Base-by-base conservation (phyloP, 768 basidiomycete species). In the Gyrodon lividus region DNA sequence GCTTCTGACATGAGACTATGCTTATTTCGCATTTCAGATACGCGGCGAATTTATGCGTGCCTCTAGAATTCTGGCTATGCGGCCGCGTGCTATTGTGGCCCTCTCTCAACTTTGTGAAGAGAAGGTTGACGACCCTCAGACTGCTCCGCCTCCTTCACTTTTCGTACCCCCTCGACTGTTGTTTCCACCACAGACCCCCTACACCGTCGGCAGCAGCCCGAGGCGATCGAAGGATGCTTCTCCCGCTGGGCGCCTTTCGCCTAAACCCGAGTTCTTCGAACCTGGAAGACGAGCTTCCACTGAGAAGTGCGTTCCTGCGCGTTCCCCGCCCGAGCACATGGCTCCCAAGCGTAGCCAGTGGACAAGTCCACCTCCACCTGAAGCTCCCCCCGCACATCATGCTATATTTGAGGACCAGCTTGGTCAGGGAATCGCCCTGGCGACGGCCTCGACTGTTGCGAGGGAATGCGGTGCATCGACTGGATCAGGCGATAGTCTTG, bases 1-100 rank as follows among this genome's bases (percentile, higher is more conserved):
- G 33, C 30, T 23, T 33, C 5, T 5, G 9, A 22, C n/a, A 8
- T 23, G 24, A 10, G 34, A 33, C 17, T 23, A 28, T 19, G 14
- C 34, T 47, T n/a, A 60, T n/a, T 28, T 47, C n/a, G 16, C 7
- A 4, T 26, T 40, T 7, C 59, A 98, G 95, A 94, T 99, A 63
- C 94, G 96, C 13, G 95, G 96, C 8, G 96, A 98, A 73, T 96
- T 99, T 68, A 96, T 96, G 92, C 87, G 96, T 31, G 96, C 95
- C 5, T 85, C 87, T 20, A 80, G 93, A 49, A 90, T 98, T 50
- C 75, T 99, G 30, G 77, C 84, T 10, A 74, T 77, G 56, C 86
- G 87, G 26, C 92, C 90, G 2, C 84, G 90, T 43, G 91, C 89
- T 7, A 82, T 89, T 28, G 70, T 87, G 17, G 89, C 91, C 5